Base-by-base conservation (phyloP, 441 rosid species). In the Jatropha podagrica region DNA sequence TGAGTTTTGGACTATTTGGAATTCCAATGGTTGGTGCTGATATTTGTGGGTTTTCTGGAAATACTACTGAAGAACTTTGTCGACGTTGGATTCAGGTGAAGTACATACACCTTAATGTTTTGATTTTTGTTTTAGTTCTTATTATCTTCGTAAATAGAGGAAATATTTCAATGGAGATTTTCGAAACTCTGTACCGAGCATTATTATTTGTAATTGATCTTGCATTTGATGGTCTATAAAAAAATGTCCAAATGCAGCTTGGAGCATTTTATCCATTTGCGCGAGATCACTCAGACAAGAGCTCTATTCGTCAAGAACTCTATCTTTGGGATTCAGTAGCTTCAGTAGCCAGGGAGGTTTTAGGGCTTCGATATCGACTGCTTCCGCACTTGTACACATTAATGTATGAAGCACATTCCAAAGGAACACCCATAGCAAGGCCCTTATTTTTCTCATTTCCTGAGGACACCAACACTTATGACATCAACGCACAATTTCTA, bases 1-100 rank as follows among this genome's bases (percentile, higher is more conserved):
- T 93, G 63, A 91, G 83, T 73, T 93, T 80, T 26, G 95, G 95
- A 15, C 79, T 93, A 63, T 88, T 91, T 73, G 97, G 94, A 46
- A 84, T 93, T 63, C 96, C 96, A n/a, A 92, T 89, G 93, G 92
- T 92, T 38, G 97, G 94, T 67, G 96, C 94, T 62, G 97, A 90
- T 76, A 92, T 92, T 8, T 92, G 97, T 59, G 92, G 97, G 10
- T 92, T 89, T 78, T 18, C 69, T 7, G 17, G 76, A 40, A 48
- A 89, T 71, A 91, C 97, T 6, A 88, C 84, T 0, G 96, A 93
- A 77, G 96, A 93, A 27, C 88, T 93, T 13, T 93, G 93, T 74
- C 76, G 77, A 17, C 79, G 96, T 32, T 93, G 96, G 96, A 90
- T 93, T 74, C 95, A 93, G 91, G 96, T 88, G 79, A 62, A 58